Evolutionary conservation across 2,329 filamentous ascomycete genomes (phyloP).

Genomic region (Penicillium concentricum): DNA sequence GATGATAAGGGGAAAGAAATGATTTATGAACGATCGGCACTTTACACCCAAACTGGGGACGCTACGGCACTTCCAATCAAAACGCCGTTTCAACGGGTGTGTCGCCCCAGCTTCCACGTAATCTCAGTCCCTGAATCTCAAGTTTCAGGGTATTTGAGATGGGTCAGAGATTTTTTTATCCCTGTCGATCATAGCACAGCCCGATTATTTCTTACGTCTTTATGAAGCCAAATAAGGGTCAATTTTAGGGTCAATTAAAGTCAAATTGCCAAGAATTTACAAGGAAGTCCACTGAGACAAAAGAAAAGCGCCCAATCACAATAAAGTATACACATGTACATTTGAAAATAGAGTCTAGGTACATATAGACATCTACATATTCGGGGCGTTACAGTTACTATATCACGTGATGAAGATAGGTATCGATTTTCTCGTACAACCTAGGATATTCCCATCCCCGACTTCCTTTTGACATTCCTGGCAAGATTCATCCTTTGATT

Average conservation of each 20-base stretch:
- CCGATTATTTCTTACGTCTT: not conserved
- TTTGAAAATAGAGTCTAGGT: not conserved
- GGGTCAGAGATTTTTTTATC: slow-evolving; percentile 2
- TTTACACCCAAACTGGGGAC: slow-evolving; percentile 6
- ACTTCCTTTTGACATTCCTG: no score
- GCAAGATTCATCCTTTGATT: no score
- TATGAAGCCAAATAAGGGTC: no score
- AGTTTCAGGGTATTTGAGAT: slow-evolving; percentile 1
- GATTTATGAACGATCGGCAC: slow-evolving; percentile 12
- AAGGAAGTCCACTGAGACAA: not conserved
- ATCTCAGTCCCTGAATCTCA: not conserved
- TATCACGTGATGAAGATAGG: no score
- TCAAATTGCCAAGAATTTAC: not conserved
- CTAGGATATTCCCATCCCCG: no score
- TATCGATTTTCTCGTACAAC: no score
- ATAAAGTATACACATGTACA: not conserved
- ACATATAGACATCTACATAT: no score
- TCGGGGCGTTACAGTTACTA: no score
- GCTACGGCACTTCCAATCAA: slow-evolving; percentile 8
- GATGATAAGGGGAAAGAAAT: slow-evolving; percentile 7
- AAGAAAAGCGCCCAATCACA: not conserved
- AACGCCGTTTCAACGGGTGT: not conserved
- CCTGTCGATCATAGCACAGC: slow-evolving; percentile 10
- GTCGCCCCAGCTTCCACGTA: slow-evolving; percentile 6
- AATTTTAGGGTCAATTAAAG: no score